Conservation (phyloP, 2,329 filamentous ascomycete genomes). For the Trichoderma sp. region DNA sequence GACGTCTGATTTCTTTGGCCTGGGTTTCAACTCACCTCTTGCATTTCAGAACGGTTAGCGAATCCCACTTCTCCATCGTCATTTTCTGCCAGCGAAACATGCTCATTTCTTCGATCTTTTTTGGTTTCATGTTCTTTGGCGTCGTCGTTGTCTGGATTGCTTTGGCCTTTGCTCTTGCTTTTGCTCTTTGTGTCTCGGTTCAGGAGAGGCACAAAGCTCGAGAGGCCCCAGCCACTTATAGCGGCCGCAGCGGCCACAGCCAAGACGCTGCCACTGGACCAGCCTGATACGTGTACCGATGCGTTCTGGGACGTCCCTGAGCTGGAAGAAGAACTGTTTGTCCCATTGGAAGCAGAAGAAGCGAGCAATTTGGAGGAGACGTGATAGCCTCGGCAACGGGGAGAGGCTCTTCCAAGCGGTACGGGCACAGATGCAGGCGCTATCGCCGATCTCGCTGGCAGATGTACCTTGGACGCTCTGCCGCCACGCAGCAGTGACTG, state of each 20-base stretch:
- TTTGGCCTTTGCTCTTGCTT: slow-evolving; percentile 1
- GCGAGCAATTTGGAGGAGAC: not conserved
- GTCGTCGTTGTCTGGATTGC: not conserved
- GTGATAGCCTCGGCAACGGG: not conserved
- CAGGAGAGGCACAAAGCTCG: slow-evolving; percentile 36
- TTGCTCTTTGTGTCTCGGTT: not conserved
- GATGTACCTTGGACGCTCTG: not conserved
- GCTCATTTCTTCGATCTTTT: not conserved
- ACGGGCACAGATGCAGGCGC: not conserved
- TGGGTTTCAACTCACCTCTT: slow-evolving; percentile 38
- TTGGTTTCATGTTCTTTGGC: not conserved
- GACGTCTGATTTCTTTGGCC: slow-evolving; percentile 16
- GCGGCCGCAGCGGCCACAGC: slow-evolving; percentile 47
- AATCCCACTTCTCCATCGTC: slow-evolving; percentile 40
- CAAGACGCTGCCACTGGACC: slow-evolving; percentile 42
- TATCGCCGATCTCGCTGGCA: not conserved
- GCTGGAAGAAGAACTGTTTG: not conserved
- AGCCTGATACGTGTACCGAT: slow-evolving; percentile 28
- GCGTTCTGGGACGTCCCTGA: not conserved
- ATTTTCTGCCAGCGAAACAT: slow-evolving; percentile 25
- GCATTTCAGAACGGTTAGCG: slow-evolving; percentile 50
- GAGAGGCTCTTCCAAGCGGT: not conserved
- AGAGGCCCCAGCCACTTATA: slow-evolving; percentile 48
- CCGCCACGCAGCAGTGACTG: slow-evolving; percentile 1
- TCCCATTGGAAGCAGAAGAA: not conserved